Base-by-base conservation (phyloP, 331 rosid species). In the Rosa hybrid region DNA sequence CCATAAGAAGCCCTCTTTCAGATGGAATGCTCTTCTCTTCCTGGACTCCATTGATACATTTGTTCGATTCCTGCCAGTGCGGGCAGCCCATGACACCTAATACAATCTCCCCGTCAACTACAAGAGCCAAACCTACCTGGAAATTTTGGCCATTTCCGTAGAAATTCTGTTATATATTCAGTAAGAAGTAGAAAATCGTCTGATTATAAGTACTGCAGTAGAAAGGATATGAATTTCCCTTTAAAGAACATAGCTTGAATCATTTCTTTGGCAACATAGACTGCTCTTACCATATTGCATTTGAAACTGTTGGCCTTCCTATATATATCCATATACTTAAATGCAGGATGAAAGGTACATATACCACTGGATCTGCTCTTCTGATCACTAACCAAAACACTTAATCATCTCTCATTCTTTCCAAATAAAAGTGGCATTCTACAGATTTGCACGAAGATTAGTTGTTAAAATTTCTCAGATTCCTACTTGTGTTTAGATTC, bases 1-100 rank as follows among this genome's bases (percentile, higher is more conserved):
- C 78, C 98, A 95, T 95, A 74, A 90, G 44, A 72, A 84, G 79
- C 72, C 94, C 97, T 67, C 88, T 83, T 80, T 82, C 84, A 73
- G 87, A 72, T 75, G 79, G 84, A 80, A 74, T 53, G 39, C 70
- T 79, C 5, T 80, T 49, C 34, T n/a, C 42, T 82, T 80, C 88
- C 82, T 63, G 82, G 30, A 82, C 72, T 57, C 85, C 84, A 67
- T 80, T 11, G 17, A 81, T 71, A 48, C 78, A 56, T 76, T 84
- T 88, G 72, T 78, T 72, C 2, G 89, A 81, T 49, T 79, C 81
- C 76, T 68, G 80, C 98, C 98, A 93, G 89, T 89, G 90, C 34
- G 96, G 99, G 87, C 98, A 95, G 44, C 96, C 98, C 96, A 95
- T 95, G 76, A 93, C 90, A 77, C 96, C 97, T 51, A 90, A 42